Base-by-base conservation (phyloP, 2,329 filamentous ascomycete species). In the Lasiodiplodia gonubiensis region DNA sequence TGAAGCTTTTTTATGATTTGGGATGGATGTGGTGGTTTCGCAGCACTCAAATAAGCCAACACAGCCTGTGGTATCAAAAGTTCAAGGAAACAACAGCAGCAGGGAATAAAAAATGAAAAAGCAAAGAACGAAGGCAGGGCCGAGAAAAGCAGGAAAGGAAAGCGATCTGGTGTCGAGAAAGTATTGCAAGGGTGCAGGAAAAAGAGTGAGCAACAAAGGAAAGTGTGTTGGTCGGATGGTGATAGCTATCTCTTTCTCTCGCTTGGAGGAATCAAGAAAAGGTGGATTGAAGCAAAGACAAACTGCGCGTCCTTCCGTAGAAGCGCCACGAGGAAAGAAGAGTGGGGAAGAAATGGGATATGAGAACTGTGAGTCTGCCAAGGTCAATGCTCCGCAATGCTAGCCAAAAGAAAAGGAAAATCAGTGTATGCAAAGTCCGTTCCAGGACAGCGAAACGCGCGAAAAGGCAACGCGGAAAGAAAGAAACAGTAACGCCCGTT, bases 341-440 rank as follows among this genome's bases (percentile, higher is more conserved):
- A 33, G 51, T 48, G 49, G 42, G 11, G 52, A 67, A 21, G 42
- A 39, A 54, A 54, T 55, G 46, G 7, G 39, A 61, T 35, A 55
- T 48, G 46, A 48, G 52, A 64, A 39, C 21, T 63, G 57, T 33
- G 35, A 42, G 49, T 52, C 49, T 67, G 65, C 55, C 55, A 61
- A 67, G 48, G 66, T 52, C 57, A 67, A 67, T 67, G 66, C 57
- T 67, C 66, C 66, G 66, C 66, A 64, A 67, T 67, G 66, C 66
- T 67, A 67, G 49, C 66, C 66, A 67, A 67, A 46, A 21, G 23
- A 54, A 60, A 66, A 51, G 49, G 27, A 51, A 37, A 59, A 66
- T 35, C 52, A 51, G 52, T 57, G n/a, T 60, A 67, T 67, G 54
- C 55, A 67, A 61, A 8, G 65, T 48, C 65, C 65, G 14, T 60